A percentile compares a stretch with the other conserved stretches of the same genome.
Conservation (phyloP, 352 stramenopile genomes). For the Thalassiosira hispida region DNA sequence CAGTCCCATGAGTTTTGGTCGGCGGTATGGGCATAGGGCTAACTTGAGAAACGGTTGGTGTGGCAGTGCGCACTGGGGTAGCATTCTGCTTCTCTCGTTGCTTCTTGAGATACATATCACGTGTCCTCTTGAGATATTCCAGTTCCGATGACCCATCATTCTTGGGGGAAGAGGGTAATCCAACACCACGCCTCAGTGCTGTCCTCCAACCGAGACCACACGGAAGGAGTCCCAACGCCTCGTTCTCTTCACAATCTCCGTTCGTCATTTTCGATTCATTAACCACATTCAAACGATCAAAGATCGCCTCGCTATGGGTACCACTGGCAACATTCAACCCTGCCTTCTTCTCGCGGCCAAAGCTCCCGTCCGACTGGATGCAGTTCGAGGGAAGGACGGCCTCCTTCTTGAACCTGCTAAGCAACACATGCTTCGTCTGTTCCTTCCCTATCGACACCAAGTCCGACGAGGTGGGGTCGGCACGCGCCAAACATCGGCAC, state of each 20-base stretch:
- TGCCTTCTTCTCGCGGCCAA: slow-evolving; percentile 52
- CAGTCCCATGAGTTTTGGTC: neutral
- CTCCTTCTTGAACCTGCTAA: slow-evolving; percentile 69
- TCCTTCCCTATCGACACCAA: slow-evolving; percentile 78
- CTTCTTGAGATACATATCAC: slow-evolving; percentile 44
- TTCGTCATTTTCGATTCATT: slow-evolving; percentile 38
- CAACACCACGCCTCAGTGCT: slow-evolving; percentile 65
- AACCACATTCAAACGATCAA: slow-evolving; percentile 53
- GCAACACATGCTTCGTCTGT: slow-evolving; percentile 79
- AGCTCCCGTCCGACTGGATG: slow-evolving; percentile 61
- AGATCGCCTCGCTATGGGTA: slow-evolving; percentile 73
- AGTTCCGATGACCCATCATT: slow-evolving; percentile 28
- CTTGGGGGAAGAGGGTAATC: slow-evolving; percentile 40
- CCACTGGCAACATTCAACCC: slow-evolving; percentile 6
- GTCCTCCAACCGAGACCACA: slow-evolving; percentile 75
- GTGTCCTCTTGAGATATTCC: slow-evolving; percentile 40
- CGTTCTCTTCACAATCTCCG: slow-evolving; percentile 15
- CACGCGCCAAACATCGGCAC: slow-evolving; percentile 75
- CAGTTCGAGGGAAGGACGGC: slow-evolving; percentile 59
- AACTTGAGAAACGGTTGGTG: neutral
- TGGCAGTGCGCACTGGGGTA: slow-evolving; percentile 4
- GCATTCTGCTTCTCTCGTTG: slow-evolving; percentile 15
- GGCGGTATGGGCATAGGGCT: neutral
- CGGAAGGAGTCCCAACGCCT: slow-evolving; percentile 46
- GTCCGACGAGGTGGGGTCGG: slow-evolving; percentile 74